Percentiles rank a stretch among this genome's conserved stretches.
Conservation (phyloP, 2,329 filamentous ascomycete genomes). For the Arachnomyces sp. region DNA sequence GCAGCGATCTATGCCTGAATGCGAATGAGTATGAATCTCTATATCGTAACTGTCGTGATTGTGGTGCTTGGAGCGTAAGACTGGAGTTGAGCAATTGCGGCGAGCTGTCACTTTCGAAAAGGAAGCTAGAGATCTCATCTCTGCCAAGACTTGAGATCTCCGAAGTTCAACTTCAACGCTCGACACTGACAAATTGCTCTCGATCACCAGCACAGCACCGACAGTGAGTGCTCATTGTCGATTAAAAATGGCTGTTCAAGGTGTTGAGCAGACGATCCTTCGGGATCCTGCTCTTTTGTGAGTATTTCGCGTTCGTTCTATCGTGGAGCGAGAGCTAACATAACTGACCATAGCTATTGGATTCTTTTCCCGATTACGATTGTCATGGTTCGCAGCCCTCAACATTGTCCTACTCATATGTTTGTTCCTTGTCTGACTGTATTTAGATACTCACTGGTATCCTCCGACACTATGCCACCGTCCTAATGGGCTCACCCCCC, state of each 20-base stretch:
- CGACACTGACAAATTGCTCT: background rate
- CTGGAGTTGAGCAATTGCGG: constrained; percentile 21
- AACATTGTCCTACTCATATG: constrained; percentile 5
- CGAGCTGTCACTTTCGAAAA: constrained; percentile 27
- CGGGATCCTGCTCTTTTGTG: constrained; percentile 97
- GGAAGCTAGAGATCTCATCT: constrained; percentile 20
- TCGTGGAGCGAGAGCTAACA: constrained; percentile 4
- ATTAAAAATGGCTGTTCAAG: constrained; percentile 63
- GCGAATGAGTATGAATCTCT: constrained; percentile 3
- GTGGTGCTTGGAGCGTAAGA: background rate
- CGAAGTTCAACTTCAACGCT: constrained; percentile 10
- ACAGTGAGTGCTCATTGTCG: constrained; percentile 2
- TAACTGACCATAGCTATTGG: constrained; percentile 66
- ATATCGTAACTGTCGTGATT: constrained; percentile 1
- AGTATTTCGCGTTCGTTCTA: constrained; percentile 27
- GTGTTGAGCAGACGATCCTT: constrained; percentile 88
- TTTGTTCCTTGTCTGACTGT: background rate
- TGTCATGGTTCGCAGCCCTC: constrained; percentile 63
- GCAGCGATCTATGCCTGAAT: background rate
- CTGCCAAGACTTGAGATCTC: background rate
- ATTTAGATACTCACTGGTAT: constrained; percentile 78
- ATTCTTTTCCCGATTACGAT: constrained; percentile 95
- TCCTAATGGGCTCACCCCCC: constrained; percentile 76
- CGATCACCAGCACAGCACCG: constrained; percentile 1
- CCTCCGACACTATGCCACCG: constrained; percentile 88